A percentile compares a stretch with the other conserved stretches of the same genome.
These are phyloP conservation scores for Thelonectria blattea DNA, from an alignment of 2,329 filamentous ascomycete genomes.

Conservation along the genomic window DNA sequence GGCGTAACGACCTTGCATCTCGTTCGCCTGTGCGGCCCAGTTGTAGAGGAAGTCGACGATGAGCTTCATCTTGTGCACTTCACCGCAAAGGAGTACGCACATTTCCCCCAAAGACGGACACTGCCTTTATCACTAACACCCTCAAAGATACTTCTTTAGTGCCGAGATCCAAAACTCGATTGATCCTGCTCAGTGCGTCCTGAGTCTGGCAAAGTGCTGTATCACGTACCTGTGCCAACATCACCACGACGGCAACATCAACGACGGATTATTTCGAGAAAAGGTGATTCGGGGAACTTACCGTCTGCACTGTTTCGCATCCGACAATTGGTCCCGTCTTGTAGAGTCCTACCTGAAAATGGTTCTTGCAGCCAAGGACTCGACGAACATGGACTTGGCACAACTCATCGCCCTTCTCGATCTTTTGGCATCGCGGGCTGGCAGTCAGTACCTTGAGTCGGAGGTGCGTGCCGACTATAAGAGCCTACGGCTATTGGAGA, in stretches of 20 bases:
- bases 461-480: too few relatives aligned
- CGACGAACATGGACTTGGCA: neutral
- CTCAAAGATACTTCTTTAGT: neutral
- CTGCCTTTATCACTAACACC: neutral
- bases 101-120: too few relatives aligned
- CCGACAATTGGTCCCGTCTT: neutral
- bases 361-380: too few relatives aligned
- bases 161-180: neutral
- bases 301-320: conserved; percentile 1
- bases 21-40: conserved; percentile 11
- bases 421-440: too few relatives aligned
- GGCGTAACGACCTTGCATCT: neutral
- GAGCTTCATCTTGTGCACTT: conserved; percentile 25
- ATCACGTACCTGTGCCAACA: conserved; percentile 1
- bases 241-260: neutral
- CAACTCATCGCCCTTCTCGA: too few relatives aligned
- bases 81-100: conserved; percentile 14
- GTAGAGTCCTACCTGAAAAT: neutral
- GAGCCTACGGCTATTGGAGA: too few relatives aligned
- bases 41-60: conserved; percentile 18
- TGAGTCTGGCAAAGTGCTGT: neutral
- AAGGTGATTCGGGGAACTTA: neutral
- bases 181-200: neutral
- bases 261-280: neutral
- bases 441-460: too few relatives aligned